Percentiles rank a stretch among this genome's conserved stretches.
Conservation (phyloP, 768 basidiomycete genomes). For the Strobilomyces confusus region DNA sequence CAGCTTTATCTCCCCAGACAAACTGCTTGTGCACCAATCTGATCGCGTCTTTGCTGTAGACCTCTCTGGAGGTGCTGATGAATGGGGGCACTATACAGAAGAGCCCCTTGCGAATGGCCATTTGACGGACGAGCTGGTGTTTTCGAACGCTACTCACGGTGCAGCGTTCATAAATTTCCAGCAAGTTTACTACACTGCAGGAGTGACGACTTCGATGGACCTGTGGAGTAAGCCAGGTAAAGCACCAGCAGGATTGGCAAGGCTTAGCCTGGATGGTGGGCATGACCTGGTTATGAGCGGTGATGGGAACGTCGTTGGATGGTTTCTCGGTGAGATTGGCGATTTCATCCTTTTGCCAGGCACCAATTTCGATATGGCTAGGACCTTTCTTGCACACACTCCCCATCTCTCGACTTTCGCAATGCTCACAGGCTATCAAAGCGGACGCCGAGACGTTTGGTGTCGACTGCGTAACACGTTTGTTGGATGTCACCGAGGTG, state of each 20-base stretch:
- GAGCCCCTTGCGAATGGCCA: constrained; percentile 49
- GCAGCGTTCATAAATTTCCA: constrained; percentile 69
- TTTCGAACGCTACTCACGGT: constrained; percentile 37
- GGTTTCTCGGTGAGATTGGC: constrained; percentile 59
- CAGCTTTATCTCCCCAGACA: constrained; percentile 52
- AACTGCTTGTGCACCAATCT: constrained; percentile 59
- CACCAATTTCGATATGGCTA: constrained; percentile 4
- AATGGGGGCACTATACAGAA: constrained; percentile 45
- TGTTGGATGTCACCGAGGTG: constrained; percentile 58
- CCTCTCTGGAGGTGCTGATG: constrained; percentile 42
- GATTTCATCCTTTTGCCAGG: neutral
- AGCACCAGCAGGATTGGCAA: constrained; percentile 54
- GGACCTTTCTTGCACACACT: constrained; percentile 44
- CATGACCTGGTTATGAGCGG: constrained; percentile 63
- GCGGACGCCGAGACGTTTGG: constrained; percentile 55
- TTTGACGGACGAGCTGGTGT: constrained; percentile 54
- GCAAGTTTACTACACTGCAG: constrained; percentile 58
- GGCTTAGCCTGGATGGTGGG: constrained; percentile 70
- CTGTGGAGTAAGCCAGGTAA: constrained; percentile 72
- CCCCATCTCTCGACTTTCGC: constrained; percentile 47
- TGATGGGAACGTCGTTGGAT: constrained; percentile 64
- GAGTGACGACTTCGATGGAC: constrained; percentile 38
- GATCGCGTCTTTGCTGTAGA: constrained; percentile 48
- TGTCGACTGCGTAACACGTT: constrained; percentile 53
- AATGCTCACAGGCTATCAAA: constrained; percentile 47